Conservation (phyloP, 2,329 filamentous ascomycete genomes). For the Grosmannia clavigera region DNA sequence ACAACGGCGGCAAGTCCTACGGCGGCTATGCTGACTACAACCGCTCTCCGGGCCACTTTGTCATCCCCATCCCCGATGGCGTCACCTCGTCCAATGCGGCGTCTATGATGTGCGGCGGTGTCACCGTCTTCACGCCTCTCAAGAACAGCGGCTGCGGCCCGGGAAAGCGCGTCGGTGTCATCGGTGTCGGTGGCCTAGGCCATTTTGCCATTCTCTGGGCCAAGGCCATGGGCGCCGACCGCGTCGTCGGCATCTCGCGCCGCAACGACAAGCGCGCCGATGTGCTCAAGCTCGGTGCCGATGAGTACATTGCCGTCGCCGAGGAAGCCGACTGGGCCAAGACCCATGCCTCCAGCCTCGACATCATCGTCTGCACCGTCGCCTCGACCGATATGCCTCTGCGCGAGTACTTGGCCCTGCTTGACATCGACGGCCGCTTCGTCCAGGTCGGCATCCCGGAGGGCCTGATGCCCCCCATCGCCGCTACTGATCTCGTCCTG, state of each 20-base stretch:
- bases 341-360: constrained; percentile 50
- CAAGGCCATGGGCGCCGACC: constrained; percentile 47
- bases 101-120: constrained; percentile 74
- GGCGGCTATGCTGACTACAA: constrained; percentile 34
- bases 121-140: constrained; percentile 69
- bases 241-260: constrained; percentile 49
- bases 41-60: constrained; percentile 34
- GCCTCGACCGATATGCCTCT: constrained; percentile 57
- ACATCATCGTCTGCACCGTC: constrained; percentile 62
- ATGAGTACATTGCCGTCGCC: constrained; percentile 45
- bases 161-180: constrained; percentile 66
- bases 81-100: constrained; percentile 51
- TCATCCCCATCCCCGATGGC: constrained; percentile 54
- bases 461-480: not conserved
- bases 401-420: constrained; percentile 58
- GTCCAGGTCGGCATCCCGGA: not conserved
- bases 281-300: constrained; percentile 44
- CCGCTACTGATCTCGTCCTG: constrained; percentile 36
- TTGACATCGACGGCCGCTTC: constrained; percentile 53
- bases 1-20: constrained; percentile 36
- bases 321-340: constrained; percentile 43
- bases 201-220: constrained; percentile 61
- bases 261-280: constrained; percentile 48
- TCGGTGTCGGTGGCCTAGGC: constrained; percentile 60
- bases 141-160: constrained; percentile 63